phyloP scores from a whole-genome alignment of 768 basidiomycete species.

The Thelephora aurantiotincta region DNA sequence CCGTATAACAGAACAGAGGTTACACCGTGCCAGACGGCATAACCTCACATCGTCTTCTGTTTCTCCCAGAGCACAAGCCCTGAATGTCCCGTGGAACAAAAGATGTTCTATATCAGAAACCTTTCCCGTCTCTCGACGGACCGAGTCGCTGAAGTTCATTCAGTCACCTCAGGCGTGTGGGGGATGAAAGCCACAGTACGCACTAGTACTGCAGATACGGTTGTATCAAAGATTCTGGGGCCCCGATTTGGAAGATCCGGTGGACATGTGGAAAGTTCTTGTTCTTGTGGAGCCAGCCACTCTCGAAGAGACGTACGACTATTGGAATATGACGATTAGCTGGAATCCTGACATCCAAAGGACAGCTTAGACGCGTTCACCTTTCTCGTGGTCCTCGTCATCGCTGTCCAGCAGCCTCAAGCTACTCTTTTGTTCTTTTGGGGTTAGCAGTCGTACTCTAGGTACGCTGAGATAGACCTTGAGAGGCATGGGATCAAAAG shows the following conservation, averaged over 20 bases:
- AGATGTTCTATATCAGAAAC: not conserved
- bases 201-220: not conserved
- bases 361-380: not conserved
- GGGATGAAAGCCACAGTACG: not conserved
- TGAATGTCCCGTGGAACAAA: constrained; percentile 40
- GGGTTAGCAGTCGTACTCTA: too few relatives aligned
- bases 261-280: not conserved
- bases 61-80: constrained; percentile 51
- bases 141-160: too few relatives aligned
- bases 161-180: not conserved
- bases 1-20: constrained; percentile 47
- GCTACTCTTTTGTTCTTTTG: not conserved
- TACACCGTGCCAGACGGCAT: constrained; percentile 41
- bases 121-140: too few relatives aligned
- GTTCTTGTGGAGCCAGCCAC: not conserved
- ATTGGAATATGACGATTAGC: not conserved
- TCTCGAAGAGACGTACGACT: not conserved
- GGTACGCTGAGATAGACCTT: too few relatives aligned
- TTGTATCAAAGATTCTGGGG: not conserved
- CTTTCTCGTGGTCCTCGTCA: not conserved
- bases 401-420: not conserved
- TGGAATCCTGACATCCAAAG: not conserved
- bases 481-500: too few relatives aligned
- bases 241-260: not conserved
- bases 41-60: constrained; percentile 33